These are phyloP conservation scores for Zelopaecilomyces penicillatus DNA, from an alignment of 2,329 filamentous ascomycete species.

Conservation along the genomic window DNA sequence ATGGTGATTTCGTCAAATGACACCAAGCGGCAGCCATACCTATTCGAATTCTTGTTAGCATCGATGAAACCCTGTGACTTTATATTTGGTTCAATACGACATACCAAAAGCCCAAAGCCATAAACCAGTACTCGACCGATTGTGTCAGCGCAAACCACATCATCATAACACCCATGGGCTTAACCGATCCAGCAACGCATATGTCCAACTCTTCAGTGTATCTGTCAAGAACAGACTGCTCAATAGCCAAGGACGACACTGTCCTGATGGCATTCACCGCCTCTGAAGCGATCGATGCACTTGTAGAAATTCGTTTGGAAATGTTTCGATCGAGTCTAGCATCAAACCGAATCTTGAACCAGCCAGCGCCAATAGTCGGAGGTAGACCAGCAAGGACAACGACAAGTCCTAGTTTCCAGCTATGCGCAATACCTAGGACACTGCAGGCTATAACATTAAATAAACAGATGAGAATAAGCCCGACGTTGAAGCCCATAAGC, in stretches of 20 bases:
- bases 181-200: constrained; percentile 20
- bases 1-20: constrained; percentile 40
- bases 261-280: constrained; percentile 31
- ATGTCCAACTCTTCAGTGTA: constrained; percentile 23
- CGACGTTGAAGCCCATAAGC: constrained; percentile 35
- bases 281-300: constrained; percentile 36
- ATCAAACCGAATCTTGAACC: constrained; percentile 31
- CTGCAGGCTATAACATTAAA: constrained; percentile 29
- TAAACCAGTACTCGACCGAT: constrained; percentile 28
- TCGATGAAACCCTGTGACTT: no score
- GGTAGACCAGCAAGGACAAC: constrained; percentile 35
- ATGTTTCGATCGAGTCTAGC: constrained; percentile 28
- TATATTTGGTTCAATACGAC: not conserved
- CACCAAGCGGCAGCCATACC: constrained; percentile 29
- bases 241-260: constrained; percentile 33
- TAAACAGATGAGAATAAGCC: constrained; percentile 28
- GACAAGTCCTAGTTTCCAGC: constrained; percentile 42
- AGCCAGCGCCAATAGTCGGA: constrained; percentile 27
- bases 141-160: constrained; percentile 30
- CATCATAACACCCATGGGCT: constrained; percentile 25
- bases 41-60: not conserved
- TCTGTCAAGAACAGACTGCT: constrained; percentile 23
- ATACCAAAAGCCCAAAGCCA: constrained; percentile 33
- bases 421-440: constrained; percentile 34
- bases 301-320: constrained; percentile 25